Evolutionary conservation across 2,329 filamentous ascomycete species (phyloP).

Genomic region (Lecanicillium sp.): DNA sequence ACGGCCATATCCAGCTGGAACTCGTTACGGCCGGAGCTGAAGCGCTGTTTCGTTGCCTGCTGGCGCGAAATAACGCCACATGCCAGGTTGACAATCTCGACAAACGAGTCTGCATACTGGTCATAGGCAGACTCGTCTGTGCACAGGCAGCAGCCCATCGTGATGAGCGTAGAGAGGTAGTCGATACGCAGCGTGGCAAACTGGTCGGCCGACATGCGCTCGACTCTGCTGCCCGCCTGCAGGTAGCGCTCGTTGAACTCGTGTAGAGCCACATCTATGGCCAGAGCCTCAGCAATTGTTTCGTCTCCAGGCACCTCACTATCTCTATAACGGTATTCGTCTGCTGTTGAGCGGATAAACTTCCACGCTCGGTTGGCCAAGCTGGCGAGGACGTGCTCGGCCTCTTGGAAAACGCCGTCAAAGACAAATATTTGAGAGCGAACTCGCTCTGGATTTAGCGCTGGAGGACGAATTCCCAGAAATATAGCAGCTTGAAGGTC

Average conservation of each 20-base stretch:
- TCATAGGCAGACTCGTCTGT: constrained; percentile 10
- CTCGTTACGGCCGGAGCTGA: neutral
- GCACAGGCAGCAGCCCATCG: constrained; percentile 8
- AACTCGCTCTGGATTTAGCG: constrained; percentile 4
- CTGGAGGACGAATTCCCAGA: constrained; percentile 8
- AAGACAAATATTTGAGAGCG: constrained; percentile 7
- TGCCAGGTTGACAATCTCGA: constrained; percentile 8
- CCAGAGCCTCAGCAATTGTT: constrained; percentile 4
- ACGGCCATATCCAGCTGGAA: constrained; percentile 11
- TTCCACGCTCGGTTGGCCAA: constrained; percentile 6
- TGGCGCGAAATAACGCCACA: constrained; percentile 1
- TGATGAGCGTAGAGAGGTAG: constrained; percentile 7
- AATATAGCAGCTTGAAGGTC: constrained; percentile 11
- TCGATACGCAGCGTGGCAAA: constrained; percentile 9
- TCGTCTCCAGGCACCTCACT: constrained; percentile 4
- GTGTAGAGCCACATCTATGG: constrained; percentile 7
- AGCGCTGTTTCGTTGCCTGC: neutral
- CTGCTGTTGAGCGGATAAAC: constrained; percentile 9
- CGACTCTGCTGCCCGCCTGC: neutral
- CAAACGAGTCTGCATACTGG: constrained; percentile 7
- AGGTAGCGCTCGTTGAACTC: constrained; percentile 6
- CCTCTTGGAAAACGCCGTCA: constrained; percentile 7
- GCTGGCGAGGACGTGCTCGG: constrained; percentile 6
- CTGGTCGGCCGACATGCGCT: constrained; percentile 6
- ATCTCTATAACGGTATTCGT: constrained; percentile 8